Evolutionary conservation across 768 basidiomycete species (phyloP), one percentile per base, ranked within the genome.

Genomic region (Suillus plorans): DNA sequence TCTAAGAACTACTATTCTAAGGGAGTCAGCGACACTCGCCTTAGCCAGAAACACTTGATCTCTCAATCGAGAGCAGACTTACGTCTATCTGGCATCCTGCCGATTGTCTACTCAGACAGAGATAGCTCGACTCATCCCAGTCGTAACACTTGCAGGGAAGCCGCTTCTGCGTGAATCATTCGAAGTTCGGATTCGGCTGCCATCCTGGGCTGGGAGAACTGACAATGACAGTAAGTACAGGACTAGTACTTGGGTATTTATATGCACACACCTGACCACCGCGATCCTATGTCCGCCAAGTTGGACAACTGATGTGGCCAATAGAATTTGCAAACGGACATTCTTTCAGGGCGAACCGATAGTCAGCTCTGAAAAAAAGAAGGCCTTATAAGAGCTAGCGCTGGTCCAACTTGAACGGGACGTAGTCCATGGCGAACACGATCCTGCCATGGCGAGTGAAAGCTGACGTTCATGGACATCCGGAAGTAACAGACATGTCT

Each of bases 371-470:
- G 44, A 45, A 45, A 10, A 2, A 67, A 61, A 50, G 56, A 31
- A 57, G 44, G 42, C 20, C 62, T n/a, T n/a, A 45, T 57, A 45
- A 37, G n/a, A 64, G 70, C 68, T 69, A n/a, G n/a, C n/a, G n/a
- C n/a, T n/a, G 57, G 67, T 73, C 75, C 72, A 71, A 67, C n/a
- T n/a, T n/a, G n/a, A 66, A 65, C 64, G 55, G 53, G 68, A 67
- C 70, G 63, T 74, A 72, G 75, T 76, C 77, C 75, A 64, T 75
- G 68, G 62, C 47, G 63, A 65, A 67, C 63, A 16, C 41, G 16
- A 42, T 18, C 41, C 16, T 42, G 16, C 14, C 2, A 18, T 42
- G 7, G 4, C 18, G 42, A 42, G 42, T 18, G 14, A 9, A 8
- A 44, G 18, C 18, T 42, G 7, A 42, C 42, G 42, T 42, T 18